phyloP scores from a whole-genome alignment of 1,284 basidiomycete species.

The Chondrostereum purpureum region DNA sequence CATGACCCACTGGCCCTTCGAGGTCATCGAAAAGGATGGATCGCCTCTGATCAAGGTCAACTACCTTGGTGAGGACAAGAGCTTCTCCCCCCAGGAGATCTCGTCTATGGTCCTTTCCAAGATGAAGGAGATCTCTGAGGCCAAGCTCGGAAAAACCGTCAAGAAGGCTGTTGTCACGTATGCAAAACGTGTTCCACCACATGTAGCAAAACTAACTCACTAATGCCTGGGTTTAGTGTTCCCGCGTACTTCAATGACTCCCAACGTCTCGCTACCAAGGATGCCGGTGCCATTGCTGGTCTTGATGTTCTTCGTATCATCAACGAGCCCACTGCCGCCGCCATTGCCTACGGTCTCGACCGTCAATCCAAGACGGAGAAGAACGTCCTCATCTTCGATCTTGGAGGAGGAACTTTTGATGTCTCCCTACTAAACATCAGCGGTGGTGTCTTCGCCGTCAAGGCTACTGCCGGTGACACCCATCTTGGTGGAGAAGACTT shows the following conservation, averaged over 20 bases:
- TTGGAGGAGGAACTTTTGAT: conserved; percentile 99
- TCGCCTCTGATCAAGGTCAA: conserved; percentile 96
- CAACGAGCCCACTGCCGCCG: conserved; percentile 94
- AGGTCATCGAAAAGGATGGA: conserved; percentile 88
- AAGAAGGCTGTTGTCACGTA: conserved; percentile 94
- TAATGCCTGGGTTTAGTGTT: conserved; percentile 42
- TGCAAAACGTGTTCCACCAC: conserved; percentile 20
- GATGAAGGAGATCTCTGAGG: conserved; percentile 99
- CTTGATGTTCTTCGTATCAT: conserved; percentile 97
- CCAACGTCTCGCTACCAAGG: conserved; percentile 92
- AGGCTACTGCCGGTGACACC: conserved; percentile 98
- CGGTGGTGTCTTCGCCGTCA: conserved; percentile 95
- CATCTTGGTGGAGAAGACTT: conserved; percentile 98
- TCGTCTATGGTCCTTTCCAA: conserved; percentile 98
- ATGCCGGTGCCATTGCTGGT: conserved; percentile 89
- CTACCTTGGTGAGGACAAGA: conserved; percentile 91
- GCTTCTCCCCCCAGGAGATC: conserved; percentile 96
- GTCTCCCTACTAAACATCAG: conserved; percentile 95
- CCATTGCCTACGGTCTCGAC: conserved; percentile 91
- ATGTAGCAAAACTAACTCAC: conserved; percentile 3
- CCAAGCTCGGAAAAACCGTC: conserved; percentile 93
- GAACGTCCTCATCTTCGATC: conserved; percentile 99
- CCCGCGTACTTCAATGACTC: conserved; percentile 99
- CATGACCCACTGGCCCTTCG: conserved; percentile 92
- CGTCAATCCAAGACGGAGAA: conserved; percentile 88